These are phyloP conservation scores for Quercus lobata DNA, from an alignment of 331 rosid genomes.

Conservation along the genomic window DNA sequence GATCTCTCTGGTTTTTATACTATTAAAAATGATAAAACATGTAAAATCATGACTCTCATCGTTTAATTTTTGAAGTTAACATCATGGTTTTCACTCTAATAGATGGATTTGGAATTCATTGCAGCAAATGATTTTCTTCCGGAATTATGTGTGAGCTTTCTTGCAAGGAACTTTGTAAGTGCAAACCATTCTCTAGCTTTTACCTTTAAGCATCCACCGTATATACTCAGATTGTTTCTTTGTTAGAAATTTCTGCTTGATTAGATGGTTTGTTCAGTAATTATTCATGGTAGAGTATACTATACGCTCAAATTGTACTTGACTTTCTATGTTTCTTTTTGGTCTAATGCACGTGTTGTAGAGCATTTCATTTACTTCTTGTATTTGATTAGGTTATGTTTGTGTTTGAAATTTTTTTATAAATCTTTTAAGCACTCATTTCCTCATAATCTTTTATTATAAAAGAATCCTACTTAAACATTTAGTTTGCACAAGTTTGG, in stretches of 20 bases:
- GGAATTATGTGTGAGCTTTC: conserved; percentile 54
- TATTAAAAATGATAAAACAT: neutral
- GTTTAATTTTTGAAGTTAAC: neutral
- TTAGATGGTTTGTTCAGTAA: conserved; percentile 5
- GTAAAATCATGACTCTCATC: neutral
- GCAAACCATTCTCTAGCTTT: neutral
- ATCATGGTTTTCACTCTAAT: conserved; percentile 26
- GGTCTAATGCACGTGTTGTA: neutral
- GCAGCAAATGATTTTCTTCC: conserved; percentile 59
- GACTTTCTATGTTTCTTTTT: neutral
- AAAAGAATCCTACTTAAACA: neutral
- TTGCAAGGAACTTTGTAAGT: conserved; percentile 80
- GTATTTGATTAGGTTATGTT: neutral
- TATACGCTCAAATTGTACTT: neutral
- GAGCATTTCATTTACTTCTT: neutral
- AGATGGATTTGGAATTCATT: conserved; percentile 14
- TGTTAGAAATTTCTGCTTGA: neutral
- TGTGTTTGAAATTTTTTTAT: neutral
- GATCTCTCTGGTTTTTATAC: conserved; percentile 5
- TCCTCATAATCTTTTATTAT: neutral
- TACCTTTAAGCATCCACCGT: conserved; percentile 11
- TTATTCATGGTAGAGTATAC: conserved; percentile 1
- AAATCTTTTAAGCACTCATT: neutral
- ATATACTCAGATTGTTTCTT: neutral
- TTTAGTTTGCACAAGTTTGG: conserved; percentile 9